A percentile compares a stretch with the other conserved stretches of the same genome.
phyloP scores from a whole-genome alignment of 2,329 filamentous ascomycete genomes.

The Pseudocercospora ulei region DNA sequence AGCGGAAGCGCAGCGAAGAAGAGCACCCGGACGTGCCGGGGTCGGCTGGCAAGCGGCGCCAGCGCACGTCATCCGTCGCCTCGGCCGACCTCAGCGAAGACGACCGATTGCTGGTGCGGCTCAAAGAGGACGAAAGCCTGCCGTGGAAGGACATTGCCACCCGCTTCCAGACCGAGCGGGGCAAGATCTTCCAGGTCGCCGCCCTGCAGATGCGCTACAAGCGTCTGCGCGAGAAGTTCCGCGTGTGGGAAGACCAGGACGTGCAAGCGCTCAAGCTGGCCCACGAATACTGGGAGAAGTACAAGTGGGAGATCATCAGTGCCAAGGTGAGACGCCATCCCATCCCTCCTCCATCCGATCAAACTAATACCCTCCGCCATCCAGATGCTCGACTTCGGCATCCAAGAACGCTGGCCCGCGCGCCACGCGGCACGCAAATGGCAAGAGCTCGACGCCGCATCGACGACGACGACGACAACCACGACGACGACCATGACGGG shows the following conservation, averaged over 20 bases:
- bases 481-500: constrained; percentile 22
- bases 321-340: constrained; percentile 38
- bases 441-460: constrained; percentile 37
- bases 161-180: constrained; percentile 43
- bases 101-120: constrained; percentile 42
- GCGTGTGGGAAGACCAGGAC: constrained; percentile 46
- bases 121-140: constrained; percentile 46
- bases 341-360: constrained; percentile 1
- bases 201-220: constrained; percentile 49
- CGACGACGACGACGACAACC: constrained; percentile 24
- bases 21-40: constrained; percentile 25
- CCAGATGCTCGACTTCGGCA: constrained; percentile 46
- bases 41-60: constrained; percentile 34
- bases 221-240: constrained; percentile 43
- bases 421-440: constrained; percentile 46
- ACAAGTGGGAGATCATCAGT: constrained; percentile 47
- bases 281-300: constrained; percentile 46
- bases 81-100: constrained; percentile 43
- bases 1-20: constrained; percentile 35
- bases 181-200: constrained; percentile 44
- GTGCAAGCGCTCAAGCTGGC: constrained; percentile 43
- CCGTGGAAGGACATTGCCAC: constrained; percentile 49
- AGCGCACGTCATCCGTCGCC: constrained; percentile 34
- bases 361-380: background rate
- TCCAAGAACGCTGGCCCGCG: constrained; percentile 45